Evolutionary conservation across 768 basidiomycete genomes (phyloP), one percentile per base, ranked within the genome.

Genomic region (Hygrophoropsis aurantiaca): DNA sequence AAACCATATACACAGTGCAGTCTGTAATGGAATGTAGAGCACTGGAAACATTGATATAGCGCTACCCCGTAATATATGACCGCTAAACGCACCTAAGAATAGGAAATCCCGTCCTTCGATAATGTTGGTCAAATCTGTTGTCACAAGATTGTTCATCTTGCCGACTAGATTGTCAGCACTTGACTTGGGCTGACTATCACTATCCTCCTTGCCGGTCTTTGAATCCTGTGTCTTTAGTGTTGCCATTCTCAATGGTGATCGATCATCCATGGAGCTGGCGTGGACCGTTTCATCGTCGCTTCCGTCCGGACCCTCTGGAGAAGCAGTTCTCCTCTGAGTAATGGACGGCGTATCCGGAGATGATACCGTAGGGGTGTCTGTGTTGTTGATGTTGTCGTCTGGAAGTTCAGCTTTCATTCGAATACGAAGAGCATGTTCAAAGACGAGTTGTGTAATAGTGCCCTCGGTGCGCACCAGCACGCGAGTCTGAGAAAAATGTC

Each of bases 71-170:
- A 30, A n/a, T 9, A 39, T 26, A 25, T 11, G 18, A 16, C 3
- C 10, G 8, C 19, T 26, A 19, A 6, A 11, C 37, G 30, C 37
- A 40, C 56, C 42, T 46, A 39, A 26, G 19, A 8, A 36, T 25
- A 58, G 20, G 30, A 53, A 44, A 35, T 58, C 51, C 13, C 50
- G 34, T 4, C 40, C 49, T 11, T 58, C 49, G 4, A 19, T 51
- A 9, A 41, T 32, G 20, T 35, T 51, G n/a, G n/a, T 35, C 11
- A 23, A 42, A 50, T 42, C 56, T 40, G 82, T 80, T 4, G 85
- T 80, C 26, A 87, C 77, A 4, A 89, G 65, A 45, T 87, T 89
- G 61, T 85, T 90, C 58, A 90, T 82, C 59, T 80, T 85, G 10
- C 89, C 87, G 23, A 81, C 77, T 15, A 87, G 64, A 58, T 83